These are phyloP conservation scores for Nigrospora oryzae DNA, from an alignment of 2,329 filamentous ascomycete genomes.

Conservation along the genomic window DNA sequence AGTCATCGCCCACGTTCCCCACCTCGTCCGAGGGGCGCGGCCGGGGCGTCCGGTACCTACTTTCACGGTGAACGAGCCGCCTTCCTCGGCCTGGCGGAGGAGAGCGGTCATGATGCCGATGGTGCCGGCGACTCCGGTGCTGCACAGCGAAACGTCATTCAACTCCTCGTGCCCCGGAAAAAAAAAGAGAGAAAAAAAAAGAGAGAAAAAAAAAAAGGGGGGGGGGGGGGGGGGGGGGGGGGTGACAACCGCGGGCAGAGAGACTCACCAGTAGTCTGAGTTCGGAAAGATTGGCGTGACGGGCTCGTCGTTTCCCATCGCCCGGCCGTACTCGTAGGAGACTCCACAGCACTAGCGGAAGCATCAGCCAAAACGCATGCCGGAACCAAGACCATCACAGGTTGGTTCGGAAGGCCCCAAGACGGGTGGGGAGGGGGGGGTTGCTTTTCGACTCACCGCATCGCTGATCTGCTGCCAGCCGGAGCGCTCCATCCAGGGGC, in stretches of 20 bases:
- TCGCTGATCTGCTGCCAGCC: conserved; percentile 48
- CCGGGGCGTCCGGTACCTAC: conserved; percentile 14
- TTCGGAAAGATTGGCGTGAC: conserved; percentile 21
- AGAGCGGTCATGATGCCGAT: conserved; percentile 31
- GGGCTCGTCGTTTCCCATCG: conserved; percentile 24
- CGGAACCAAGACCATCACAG: not conserved
- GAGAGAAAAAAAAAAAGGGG: too few species aligned
- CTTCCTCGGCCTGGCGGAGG: conserved; percentile 25
- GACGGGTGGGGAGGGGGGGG: too few species aligned
- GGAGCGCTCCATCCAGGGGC: conserved; percentile 32
- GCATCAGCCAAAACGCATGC: not conserved
- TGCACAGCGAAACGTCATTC: conserved; percentile 2
- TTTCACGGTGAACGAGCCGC: conserved; percentile 30
- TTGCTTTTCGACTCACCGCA: conserved; percentile 17
- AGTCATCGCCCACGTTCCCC: not conserved
- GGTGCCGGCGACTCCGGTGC: conserved; percentile 32
- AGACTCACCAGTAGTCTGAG: conserved; percentile 17
- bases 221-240: too few species aligned
- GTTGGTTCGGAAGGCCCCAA: too few species aligned
- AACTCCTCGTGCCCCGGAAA: too few species aligned
- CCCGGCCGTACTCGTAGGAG: conserved; percentile 33
- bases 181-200: too few species aligned
- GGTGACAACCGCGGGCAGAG: too few species aligned
- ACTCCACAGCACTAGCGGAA: conserved; percentile 28
- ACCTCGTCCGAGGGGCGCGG: too few species aligned